A percentile compares a stretch with the other conserved stretches of the same genome.
Conservation (phyloP, 495 filamentous ascomycete genomes). For the Penicillium nucicola region DNA sequence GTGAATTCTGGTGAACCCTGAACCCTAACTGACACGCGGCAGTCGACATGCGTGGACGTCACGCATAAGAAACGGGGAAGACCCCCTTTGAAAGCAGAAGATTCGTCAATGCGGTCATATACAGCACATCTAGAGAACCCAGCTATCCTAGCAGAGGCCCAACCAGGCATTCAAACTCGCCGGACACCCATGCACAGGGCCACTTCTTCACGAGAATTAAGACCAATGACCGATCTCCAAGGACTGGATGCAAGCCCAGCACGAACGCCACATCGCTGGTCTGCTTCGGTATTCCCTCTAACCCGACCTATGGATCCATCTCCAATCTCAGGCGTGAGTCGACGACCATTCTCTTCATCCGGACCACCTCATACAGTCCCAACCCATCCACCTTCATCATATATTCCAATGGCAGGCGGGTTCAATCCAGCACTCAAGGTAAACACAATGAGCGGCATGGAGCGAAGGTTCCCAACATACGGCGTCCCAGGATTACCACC, state of each 20-base stretch:
- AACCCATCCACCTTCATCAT: constrained; percentile 27
- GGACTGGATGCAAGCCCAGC: constrained; percentile 20
- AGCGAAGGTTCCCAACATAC: constrained; percentile 30
- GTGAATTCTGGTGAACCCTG: neutral
- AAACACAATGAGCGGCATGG: constrained; percentile 23
- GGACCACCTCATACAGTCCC: constrained; percentile 28
- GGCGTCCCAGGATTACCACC: constrained; percentile 26
- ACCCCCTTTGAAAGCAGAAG: constrained; percentile 86
- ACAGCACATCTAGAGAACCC: constrained; percentile 30
- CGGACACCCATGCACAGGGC: constrained; percentile 34
- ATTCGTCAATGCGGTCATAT: constrained; percentile 39
- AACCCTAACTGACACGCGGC: constrained; percentile 1
- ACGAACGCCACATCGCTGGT: constrained; percentile 34
- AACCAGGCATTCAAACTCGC: constrained; percentile 19
- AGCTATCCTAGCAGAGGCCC: constrained; percentile 24
- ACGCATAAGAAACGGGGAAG: constrained; percentile 95
- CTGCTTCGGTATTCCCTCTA: constrained; percentile 33
- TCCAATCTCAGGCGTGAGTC: constrained; percentile 24
- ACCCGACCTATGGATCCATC: constrained; percentile 32
- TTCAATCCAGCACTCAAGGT: constrained; percentile 32
- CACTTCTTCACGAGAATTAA: constrained; percentile 43
- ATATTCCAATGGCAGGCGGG: constrained; percentile 22
- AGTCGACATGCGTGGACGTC: constrained; percentile 90
- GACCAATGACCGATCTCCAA: constrained; percentile 45
- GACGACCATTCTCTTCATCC: constrained; percentile 40